A percentile compares a stretch with the other conserved stretches of the same genome.
Conservation (phyloP, 345 rosid genomes). For the Camelina laxa region DNA sequence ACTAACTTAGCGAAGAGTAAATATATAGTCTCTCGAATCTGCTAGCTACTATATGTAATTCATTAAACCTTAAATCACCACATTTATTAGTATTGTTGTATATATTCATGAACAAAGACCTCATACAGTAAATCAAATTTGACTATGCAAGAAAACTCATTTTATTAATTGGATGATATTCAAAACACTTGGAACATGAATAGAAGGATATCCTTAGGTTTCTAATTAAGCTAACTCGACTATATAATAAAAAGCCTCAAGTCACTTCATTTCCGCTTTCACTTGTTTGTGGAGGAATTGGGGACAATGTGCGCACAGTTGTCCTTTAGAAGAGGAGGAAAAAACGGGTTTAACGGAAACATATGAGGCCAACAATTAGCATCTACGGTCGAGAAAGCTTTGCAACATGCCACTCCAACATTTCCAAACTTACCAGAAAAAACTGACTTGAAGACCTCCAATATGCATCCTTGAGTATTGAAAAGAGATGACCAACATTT, state of each 20-base stretch:
- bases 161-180: conserved; percentile 9
- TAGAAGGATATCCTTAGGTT: neutral
- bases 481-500: conserved; percentile 43
- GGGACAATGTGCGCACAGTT: conserved; percentile 12
- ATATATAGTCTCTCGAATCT: neutral
- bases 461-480: conserved; percentile 24
- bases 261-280: neutral
- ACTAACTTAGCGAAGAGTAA: neutral
- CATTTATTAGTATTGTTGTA: neutral
- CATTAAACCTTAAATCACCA: neutral
- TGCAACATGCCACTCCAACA: conserved; percentile 36
- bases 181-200: conserved; percentile 5
- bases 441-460: conserved; percentile 22
- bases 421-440: conserved; percentile 25
- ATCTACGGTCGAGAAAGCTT: conserved; percentile 23
- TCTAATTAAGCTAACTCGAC: conserved; percentile 1
- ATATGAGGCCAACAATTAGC: conserved; percentile 35
- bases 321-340: conserved; percentile 31
- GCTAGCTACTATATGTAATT: neutral
- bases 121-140: neutral
- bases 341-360: conserved; percentile 29
- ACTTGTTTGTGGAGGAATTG: neutral
- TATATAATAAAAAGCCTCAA: neutral
- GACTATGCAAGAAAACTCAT: neutral
- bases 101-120: neutral